These are phyloP conservation scores for Diaporthe helianthi DNA, from an alignment of 2,329 filamentous ascomycete species.

Conservation along the genomic window DNA sequence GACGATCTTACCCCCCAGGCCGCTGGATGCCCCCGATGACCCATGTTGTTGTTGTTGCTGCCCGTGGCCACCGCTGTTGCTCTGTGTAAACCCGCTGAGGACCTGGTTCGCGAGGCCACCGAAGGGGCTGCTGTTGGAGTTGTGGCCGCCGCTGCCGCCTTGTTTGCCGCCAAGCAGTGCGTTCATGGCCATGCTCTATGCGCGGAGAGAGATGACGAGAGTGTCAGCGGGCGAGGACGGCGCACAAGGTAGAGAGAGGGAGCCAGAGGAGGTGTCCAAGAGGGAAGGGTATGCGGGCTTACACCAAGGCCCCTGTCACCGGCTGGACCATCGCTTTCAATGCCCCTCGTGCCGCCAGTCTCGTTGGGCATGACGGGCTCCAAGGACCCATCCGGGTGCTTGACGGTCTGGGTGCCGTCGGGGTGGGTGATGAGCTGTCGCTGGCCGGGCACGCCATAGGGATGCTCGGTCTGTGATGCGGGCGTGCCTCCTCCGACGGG, in stretches of 20 bases:
- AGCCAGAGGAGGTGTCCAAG: background rate
- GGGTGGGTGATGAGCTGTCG: conserved; percentile 66
- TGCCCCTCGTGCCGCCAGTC: conserved; percentile 38
- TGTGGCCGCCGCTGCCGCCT: conserved; percentile 45
- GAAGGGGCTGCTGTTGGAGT: conserved; percentile 50
- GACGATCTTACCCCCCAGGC: conserved; percentile 60
- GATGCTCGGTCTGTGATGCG: conserved; percentile 62
- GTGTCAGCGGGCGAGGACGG: conserved; percentile 18
- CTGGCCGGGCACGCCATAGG: conserved; percentile 62
- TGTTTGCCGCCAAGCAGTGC: conserved; percentile 59
- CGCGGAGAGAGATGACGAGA: conserved; percentile 29
- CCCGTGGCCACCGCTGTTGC: conserved; percentile 41
- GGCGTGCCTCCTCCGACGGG: conserved; percentile 68
- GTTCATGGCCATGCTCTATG: conserved; percentile 67
- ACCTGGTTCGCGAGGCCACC: conserved; percentile 57
- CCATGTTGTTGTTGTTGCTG: conserved; percentile 36
- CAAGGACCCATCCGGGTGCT: conserved; percentile 66
- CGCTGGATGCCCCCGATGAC: conserved; percentile 41
- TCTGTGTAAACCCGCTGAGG: conserved; percentile 47
- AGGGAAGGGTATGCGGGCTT: conserved; percentile 46
- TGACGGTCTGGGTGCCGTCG: conserved; percentile 67
- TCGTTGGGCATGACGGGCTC: conserved; percentile 61
- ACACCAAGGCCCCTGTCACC: conserved; percentile 72
- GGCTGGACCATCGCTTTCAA: conserved; percentile 50
- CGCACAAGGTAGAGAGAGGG: background rate